Percentiles rank a stretch among this genome's conserved stretches.
These are phyloP conservation scores for Jamesozyma rosinii DNA, from an alignment of 805 yeast genomes.

Conservation along the genomic window DNA sequence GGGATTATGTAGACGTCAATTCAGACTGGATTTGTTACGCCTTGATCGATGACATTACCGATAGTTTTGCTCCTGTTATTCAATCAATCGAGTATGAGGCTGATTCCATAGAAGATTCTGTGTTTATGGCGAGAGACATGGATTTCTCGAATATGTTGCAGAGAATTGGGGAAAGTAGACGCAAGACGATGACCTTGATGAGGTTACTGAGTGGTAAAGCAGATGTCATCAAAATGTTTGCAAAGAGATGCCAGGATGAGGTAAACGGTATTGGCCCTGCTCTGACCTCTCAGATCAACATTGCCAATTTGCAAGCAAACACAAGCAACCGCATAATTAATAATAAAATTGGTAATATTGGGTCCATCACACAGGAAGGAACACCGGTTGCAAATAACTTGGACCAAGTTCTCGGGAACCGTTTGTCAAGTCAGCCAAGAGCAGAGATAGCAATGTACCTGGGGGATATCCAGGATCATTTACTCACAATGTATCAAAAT, in stretches of 20 bases:
- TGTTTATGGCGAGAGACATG: conserved; percentile 64
- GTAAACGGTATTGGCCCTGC: conserved; percentile 36
- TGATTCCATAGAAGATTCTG: conserved; percentile 71
- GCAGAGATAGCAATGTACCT: conserved; percentile 85
- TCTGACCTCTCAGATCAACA: conserved; percentile 32
- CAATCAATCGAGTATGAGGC: conserved; percentile 73
- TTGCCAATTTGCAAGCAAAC: conserved; percentile 29
- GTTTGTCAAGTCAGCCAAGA: conserved; percentile 41
- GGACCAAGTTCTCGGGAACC: background rate
- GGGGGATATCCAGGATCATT: conserved; percentile 96
- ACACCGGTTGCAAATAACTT: background rate
- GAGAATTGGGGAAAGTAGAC: conserved; percentile 79
- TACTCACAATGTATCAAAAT: conserved; percentile 90
- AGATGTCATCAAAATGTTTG: conserved; percentile 92
- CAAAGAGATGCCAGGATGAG: conserved; percentile 83
- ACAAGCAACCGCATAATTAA: conserved; percentile 3
- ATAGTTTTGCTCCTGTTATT: conserved; percentile 75
- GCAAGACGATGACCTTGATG: conserved; percentile 87
- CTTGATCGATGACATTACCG: conserved; percentile 73
- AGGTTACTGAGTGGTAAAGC: conserved; percentile 87
- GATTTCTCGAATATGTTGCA: conserved; percentile 72
- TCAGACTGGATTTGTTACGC: conserved; percentile 83
- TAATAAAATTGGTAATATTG: background rate
- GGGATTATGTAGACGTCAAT: conserved; percentile 68
- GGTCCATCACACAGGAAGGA: background rate